Evolutionary conservation across 1,284 basidiomycete genomes (phyloP), one percentile per base, ranked within the genome.

Genomic region (Rhodotorula sp.): DNA sequence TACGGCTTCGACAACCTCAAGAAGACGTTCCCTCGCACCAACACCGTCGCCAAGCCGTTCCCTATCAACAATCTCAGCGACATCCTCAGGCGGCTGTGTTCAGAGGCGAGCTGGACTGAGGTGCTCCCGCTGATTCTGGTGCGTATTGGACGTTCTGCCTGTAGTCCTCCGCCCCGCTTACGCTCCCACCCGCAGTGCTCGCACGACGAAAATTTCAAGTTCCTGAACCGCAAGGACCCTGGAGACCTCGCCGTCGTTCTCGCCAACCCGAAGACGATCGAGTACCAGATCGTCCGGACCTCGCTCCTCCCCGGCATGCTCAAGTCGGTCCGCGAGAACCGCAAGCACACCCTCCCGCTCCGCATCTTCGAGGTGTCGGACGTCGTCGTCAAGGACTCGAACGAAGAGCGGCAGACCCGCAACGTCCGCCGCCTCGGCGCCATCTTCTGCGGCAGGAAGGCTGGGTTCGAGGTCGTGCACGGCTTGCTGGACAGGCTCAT

Each of bases 1-100:
- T 97, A 94, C 79, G 96, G 96, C 1, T 99, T 94, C 84, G 97
- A 99, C 83, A 95, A 95, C 78, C 85, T 99, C 55, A 92, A 92
- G 4, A 87, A 90, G 76, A 88, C 88, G 18, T 94, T 98, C 86
- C 95, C 96, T 1, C 82, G 87, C 3, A 96, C 94, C n/a, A 95
- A 89, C 79, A 98, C 96, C 5, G 92, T 99, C 47, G 95, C 92
- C 26, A 92, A 94, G 78, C 92, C 94, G 15, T 84, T 94, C 68
- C 88, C 89, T 6, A 88, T 97, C 77, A 96, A 92, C 83, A 94
- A 90, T 80, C 83, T 99, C 24, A 88, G 87, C 74, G 95, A 99
- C 79, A 85, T 96, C 65, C 85, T 99, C 50, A 86, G 95, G 56
- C 83, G 84, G 68, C 94, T 99, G 79, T 98, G 94, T 85, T 93